These are phyloP conservation scores for Fusarium irregulare DNA, from an alignment of 2,329 filamentous ascomycete species.

Conservation along the genomic window DNA sequence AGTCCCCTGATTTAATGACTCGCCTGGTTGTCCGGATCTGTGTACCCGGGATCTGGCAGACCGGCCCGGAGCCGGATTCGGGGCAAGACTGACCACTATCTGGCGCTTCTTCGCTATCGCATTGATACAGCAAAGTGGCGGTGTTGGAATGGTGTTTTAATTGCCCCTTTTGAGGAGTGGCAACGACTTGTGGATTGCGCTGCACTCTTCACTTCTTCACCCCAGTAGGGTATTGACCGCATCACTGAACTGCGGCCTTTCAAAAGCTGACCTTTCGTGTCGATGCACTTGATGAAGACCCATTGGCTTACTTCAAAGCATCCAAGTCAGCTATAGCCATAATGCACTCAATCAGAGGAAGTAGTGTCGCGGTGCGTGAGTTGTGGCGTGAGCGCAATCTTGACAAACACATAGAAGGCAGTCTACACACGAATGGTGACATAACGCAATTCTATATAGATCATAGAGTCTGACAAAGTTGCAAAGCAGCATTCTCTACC, in stretches of 20 bases:
- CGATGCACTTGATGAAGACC: rapidly evolving
- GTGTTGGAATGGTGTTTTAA: background rate
- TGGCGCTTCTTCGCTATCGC: background rate
- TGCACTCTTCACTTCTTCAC: background rate
- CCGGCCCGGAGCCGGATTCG: background rate
- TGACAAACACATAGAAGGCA: background rate
- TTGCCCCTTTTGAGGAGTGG: background rate
- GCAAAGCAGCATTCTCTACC: too few relatives aligned
- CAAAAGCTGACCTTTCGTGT: rapidly evolving
- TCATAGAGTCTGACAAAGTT: too few relatives aligned
- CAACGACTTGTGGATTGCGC: background rate
- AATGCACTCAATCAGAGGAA: background rate
- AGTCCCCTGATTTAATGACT: background rate
- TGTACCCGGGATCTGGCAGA: background rate
- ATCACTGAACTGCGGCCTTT: background rate
- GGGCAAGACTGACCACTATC: background rate
- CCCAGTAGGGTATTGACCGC: background rate
- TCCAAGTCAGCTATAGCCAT: too few relatives aligned
- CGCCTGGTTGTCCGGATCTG: background rate
- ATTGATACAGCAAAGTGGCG: background rate
- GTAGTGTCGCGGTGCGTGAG: background rate
- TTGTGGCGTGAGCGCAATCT: background rate
- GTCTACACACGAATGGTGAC: background rate
- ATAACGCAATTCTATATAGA: too few relatives aligned
- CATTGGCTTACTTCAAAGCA: background rate